phyloP scores from a whole-genome alignment of 2,329 filamentous ascomycete species.

The Nothophoma quercina region DNA sequence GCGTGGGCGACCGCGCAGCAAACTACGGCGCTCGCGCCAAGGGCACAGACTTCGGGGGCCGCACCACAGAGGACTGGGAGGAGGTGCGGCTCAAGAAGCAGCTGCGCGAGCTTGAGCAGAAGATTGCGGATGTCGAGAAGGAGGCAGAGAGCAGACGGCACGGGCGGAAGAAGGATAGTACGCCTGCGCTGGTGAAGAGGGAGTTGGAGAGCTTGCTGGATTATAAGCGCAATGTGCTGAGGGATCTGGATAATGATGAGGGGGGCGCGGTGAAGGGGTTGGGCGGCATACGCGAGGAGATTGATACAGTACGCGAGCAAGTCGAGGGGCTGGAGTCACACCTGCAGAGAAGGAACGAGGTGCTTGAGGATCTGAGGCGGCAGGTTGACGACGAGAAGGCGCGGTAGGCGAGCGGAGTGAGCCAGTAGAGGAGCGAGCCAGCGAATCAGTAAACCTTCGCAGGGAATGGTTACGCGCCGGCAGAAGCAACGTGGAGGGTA shows the following conservation, averaged over 20 bases:
- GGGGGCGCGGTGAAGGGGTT: conserved; percentile 70
- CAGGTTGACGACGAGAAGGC: conserved; percentile 89
- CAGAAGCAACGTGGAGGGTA: too few relatives aligned
- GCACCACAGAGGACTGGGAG: conserved; percentile 93
- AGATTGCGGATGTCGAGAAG: conserved; percentile 82
- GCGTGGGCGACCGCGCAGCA: conserved; percentile 72
- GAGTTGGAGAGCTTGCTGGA: conserved; percentile 94
- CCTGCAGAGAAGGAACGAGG: conserved; percentile 76
- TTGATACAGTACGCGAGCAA: conserved; percentile 91
- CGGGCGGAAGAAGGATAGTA: conserved; percentile 71
- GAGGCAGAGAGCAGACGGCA: conserved; percentile 67
- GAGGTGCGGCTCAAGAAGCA: conserved; percentile 95
- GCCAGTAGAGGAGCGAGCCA: not conserved
- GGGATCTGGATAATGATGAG: conserved; percentile 76
- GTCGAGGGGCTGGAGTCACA: conserved; percentile 89
- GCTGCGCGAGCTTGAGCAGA: conserved; percentile 85
- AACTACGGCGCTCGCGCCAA: conserved; percentile 72
- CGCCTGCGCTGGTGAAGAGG: conserved; percentile 90
- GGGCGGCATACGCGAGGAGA: conserved; percentile 82
- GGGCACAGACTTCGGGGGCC: conserved; percentile 88
- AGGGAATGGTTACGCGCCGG: too few relatives aligned
- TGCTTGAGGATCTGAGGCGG: conserved; percentile 76
- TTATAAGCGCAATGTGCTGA: conserved; percentile 85
- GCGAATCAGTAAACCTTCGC: too few relatives aligned
- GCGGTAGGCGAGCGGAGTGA: not conserved